Evolutionary conservation across 2,329 filamentous ascomycete species (phyloP).

Genomic region (Penicillium sp.): DNA sequence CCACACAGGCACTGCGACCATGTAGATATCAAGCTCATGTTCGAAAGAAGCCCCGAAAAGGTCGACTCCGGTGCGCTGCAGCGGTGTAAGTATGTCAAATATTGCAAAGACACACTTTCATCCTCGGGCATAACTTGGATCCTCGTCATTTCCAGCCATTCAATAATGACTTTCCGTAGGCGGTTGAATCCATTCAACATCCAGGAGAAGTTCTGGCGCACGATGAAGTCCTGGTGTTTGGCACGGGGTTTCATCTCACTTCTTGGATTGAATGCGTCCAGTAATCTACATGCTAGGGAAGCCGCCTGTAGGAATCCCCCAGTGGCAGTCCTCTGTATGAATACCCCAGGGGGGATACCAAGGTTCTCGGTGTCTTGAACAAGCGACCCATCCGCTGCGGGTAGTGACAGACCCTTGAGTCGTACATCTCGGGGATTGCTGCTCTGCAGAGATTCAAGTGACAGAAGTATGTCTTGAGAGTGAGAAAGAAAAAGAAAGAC

Average conservation of each 20-base stretch:
- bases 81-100: constrained; percentile 27
- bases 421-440: constrained; percentile 9
- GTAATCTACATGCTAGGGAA: constrained; percentile 28
- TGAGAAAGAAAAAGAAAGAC: neutral
- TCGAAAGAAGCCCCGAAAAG: constrained; percentile 21
- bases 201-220: constrained; percentile 38
- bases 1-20: constrained; percentile 36
- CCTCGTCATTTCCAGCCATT: constrained; percentile 27
- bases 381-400: constrained; percentile 27
- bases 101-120: constrained; percentile 27
- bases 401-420: constrained; percentile 25
- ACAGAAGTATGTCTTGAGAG: constrained; percentile 47
- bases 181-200: constrained; percentile 36
- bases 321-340: constrained; percentile 27
- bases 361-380: constrained; percentile 34
- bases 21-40: constrained; percentile 29
- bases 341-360: constrained; percentile 31
- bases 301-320: constrained; percentile 31
- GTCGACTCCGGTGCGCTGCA: constrained; percentile 24
- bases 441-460: constrained; percentile 39
- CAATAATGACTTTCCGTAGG: constrained; percentile 33
- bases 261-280: constrained; percentile 32
- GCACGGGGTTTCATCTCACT: constrained; percentile 7
- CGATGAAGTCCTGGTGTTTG: constrained; percentile 22
- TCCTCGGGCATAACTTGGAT: constrained; percentile 19